Base-by-base conservation (phyloP, 495 filamentous ascomycete species). In the Friedmanniomyces endolithicus region DNA sequence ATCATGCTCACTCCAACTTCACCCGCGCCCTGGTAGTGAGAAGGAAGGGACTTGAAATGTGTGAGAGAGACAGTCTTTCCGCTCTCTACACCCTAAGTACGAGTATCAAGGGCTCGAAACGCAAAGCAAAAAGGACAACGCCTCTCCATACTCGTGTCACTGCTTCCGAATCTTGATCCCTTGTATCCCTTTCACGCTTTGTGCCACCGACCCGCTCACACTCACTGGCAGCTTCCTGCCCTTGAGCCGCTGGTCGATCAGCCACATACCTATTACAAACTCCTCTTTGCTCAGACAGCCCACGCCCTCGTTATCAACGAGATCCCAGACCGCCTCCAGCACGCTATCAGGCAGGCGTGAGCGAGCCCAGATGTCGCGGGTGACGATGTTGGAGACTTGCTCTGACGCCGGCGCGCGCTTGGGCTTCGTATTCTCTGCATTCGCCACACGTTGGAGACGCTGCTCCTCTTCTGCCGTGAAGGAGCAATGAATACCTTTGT, bases 261-360 rank as follows among this genome's bases (percentile, higher is more conserved):
- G 73, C 92, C 92, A 98, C 76, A 90, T 81, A 12, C 92, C 92
- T 39, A 96, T 88, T 29, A 96, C 85, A 68, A 96, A 96, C 75
- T 96, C 88, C 37, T 87, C 81, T 64, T 79, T 79, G 22, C 72
- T 75, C 52, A 98, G 68, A 47, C 65, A 68, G 1, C 86, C 86
- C 22, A 73, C 71, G 12, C 74, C 66, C 12, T 73, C 67, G 1
- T 75, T 64, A 68, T 94, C 86, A 17, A 97, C 90, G 11, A 97
- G 74, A 48, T 86, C 78, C 85, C 87, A 97, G 27, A 95, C 78
- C 66, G 87, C 84, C 40, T 80, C 86, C 39, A 97, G 72, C 61
- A 82, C 76, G 57, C 83, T 71, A 17, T 65, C 57, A 0, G 83
- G 78, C 50, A 97, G 72, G 33, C 86, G 72, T 52, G 85, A 88